phyloP scores from a whole-genome alignment of 2,329 filamentous ascomycete genomes.

The Parascedosporium putredinis region DNA sequence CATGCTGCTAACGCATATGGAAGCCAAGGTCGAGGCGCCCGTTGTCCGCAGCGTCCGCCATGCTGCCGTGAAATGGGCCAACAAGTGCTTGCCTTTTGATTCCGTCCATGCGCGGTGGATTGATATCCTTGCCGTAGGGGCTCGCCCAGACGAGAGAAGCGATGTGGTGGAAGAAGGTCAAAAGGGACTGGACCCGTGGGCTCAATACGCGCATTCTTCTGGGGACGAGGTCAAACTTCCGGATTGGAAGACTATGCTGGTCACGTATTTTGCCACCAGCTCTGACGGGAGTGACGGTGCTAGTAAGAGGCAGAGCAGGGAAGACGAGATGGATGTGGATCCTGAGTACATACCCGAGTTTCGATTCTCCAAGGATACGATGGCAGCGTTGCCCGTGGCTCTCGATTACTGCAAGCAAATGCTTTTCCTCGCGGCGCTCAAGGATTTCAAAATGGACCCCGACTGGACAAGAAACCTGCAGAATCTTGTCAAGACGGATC shows the following conservation, averaged over 20 bases:
- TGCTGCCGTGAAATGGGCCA: slow-evolving; percentile 79
- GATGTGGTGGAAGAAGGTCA: slow-evolving; percentile 85
- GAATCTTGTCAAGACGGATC: slow-evolving; percentile 59
- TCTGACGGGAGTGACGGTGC: not conserved
- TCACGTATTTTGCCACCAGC: slow-evolving; percentile 33
- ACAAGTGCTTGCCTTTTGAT: slow-evolving; percentile 70
- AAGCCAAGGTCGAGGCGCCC: slow-evolving; percentile 34
- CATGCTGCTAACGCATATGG: slow-evolving; percentile 61
- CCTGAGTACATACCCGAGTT: slow-evolving; percentile 18
- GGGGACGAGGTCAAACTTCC: slow-evolving; percentile 26
- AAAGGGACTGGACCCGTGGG: slow-evolving; percentile 69
- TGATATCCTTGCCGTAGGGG: slow-evolving; percentile 69
- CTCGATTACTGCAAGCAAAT: slow-evolving; percentile 55
- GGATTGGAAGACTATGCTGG: slow-evolving; percentile 40
- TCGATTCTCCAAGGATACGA: slow-evolving; percentile 32
- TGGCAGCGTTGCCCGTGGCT: slow-evolving; percentile 55
- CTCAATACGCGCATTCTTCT: slow-evolving; percentile 34
- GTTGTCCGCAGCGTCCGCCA: slow-evolving; percentile 67
- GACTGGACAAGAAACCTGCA: slow-evolving; percentile 81
- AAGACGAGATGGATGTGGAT: slow-evolving; percentile 22
- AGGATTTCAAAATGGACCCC: slow-evolving; percentile 50
- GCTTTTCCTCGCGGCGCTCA: slow-evolving; percentile 38
- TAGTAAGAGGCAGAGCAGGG: slow-evolving; percentile 15
- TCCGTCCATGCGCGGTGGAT: slow-evolving; percentile 80
- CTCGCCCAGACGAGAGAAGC: slow-evolving; percentile 55